Evolutionary conservation across 352 stramenopile species (phyloP).

Genomic region (Pythium plurisporium): DNA sequence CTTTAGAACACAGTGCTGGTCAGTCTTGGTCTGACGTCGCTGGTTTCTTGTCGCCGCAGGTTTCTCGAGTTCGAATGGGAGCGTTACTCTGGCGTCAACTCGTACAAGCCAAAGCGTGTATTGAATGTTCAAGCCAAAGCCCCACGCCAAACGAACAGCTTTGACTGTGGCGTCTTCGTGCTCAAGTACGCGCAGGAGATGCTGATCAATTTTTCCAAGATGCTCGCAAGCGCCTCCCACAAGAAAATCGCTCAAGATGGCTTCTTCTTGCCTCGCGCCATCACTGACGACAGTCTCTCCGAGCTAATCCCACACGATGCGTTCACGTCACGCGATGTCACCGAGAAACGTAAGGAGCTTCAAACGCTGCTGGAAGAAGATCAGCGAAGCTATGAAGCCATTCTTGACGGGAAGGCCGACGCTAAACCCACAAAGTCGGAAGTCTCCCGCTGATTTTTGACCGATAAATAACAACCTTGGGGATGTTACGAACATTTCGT

Average conservation of each 20-base stretch:
- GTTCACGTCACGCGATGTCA: conserved; percentile 10
- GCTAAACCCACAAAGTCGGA: not conserved
- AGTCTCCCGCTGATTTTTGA: not conserved
- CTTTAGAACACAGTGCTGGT: no score
- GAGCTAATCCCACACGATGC: conserved; percentile 13
- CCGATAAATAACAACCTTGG: no score
- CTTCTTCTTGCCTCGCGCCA: conserved; percentile 4
- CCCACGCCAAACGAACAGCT: conserved; percentile 16
- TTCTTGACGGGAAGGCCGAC: conserved; percentile 6
- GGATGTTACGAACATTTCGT: no score
- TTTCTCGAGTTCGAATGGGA: conserved; percentile 30
- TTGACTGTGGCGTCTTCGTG: conserved; percentile 21
- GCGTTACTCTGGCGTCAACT: conserved; percentile 62
- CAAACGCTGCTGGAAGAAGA: conserved; percentile 15
- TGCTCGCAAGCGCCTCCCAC: not conserved
- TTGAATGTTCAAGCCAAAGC: conserved; percentile 4
- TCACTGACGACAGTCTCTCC: conserved; percentile 8
- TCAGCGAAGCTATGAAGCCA: conserved; percentile 19
- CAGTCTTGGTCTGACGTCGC: no score
- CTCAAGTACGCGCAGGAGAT: conserved; percentile 26
- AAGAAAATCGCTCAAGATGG: not conserved
- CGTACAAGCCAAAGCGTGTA: conserved; percentile 30
- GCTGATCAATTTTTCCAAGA: conserved; percentile 12
- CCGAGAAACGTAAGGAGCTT: conserved; percentile 15
- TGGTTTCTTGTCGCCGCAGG: not conserved